Conservation (phyloP, 2,329 filamentous ascomycete species). For the Scedosporium dehoogii region DNA sequence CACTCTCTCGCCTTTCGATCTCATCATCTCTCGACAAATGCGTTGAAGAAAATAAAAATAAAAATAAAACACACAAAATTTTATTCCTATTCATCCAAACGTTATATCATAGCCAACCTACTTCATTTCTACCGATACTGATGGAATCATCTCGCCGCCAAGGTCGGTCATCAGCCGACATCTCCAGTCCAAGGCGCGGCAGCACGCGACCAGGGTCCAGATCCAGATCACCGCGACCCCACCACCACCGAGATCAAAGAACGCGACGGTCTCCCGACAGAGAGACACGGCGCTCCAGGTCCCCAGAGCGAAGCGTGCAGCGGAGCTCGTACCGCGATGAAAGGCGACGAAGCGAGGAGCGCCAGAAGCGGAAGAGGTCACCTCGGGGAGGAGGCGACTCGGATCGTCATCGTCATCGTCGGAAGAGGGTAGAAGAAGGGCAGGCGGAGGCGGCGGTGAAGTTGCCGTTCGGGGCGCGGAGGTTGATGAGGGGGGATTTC, state of each 20-base stretch:
- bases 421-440: neutral
- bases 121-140: neutral
- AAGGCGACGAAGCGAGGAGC: neutral
- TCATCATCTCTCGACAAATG: no score
- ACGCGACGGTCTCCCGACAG: neutral
- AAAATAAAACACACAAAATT: no score
- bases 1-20: no score
- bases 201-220: neutral
- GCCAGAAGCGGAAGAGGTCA: neutral
- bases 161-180: neutral
- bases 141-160: neutral
- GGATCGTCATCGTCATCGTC: neutral
- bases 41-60: no score
- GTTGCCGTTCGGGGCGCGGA: conserved; percentile 57
- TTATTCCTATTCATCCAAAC: no score
- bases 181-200: neutral
- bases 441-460: neutral
- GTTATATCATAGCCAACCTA: no score
- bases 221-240: conserved; percentile 1
- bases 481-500: conserved; percentile 61
- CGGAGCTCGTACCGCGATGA: neutral
- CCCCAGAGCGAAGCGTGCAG: neutral
- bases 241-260: neutral
- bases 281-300: neutral
- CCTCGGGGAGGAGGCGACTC: neutral